Evolutionary conservation across 2,329 filamentous ascomycete species (phyloP), one percentile per base, ranked within the genome.

Genomic region (Alternaria novae-zelandiae): DNA sequence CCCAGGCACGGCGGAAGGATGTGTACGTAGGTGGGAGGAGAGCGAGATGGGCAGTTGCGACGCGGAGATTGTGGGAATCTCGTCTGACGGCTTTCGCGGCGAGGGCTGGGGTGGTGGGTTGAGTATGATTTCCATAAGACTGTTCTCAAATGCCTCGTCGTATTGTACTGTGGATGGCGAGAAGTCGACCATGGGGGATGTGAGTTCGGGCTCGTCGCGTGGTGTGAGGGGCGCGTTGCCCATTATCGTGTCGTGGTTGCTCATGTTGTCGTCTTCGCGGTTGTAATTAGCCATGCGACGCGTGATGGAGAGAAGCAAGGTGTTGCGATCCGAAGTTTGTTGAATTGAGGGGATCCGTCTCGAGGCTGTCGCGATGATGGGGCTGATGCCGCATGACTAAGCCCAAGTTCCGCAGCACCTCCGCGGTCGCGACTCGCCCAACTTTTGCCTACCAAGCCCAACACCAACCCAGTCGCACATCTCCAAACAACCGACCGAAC

Each of bases 91-190:
- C 9, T 78, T 71, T 46, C 57, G 61, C 56, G 6, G 79, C 74
- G 66, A 54, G 55, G 73, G 51, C 70, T 68, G 41, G 2, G 74
- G 43, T 5, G 75, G 66, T 0, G 78, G 74, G 36, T 80, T 71
- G 23, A 83, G 76, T 12, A 83, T 75, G 7, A 77, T 65, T 10
- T 73, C 65, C 76, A 83, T 81, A 12, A 84, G 69, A 9, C 71
- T 70, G 69, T 85, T 81, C 64, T 85, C 83, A 67, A 83, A 85
- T 25, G 70, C 70, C 56, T 79, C 78, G 67, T 78, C 74, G 78
- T 84, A 84, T 17, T 78, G 75, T 12, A 83, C 78, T 46, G 82
- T 79, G 60, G 79, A 77, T 4, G 81, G 81, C 10, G 82, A 80
- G 68, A 82, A 83, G 70, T 79, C 76, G 54, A 82, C 71, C 46